Base-by-base conservation (phyloP, 1,139 yeast genomes). In the Blastobotrys serpentis region DNA sequence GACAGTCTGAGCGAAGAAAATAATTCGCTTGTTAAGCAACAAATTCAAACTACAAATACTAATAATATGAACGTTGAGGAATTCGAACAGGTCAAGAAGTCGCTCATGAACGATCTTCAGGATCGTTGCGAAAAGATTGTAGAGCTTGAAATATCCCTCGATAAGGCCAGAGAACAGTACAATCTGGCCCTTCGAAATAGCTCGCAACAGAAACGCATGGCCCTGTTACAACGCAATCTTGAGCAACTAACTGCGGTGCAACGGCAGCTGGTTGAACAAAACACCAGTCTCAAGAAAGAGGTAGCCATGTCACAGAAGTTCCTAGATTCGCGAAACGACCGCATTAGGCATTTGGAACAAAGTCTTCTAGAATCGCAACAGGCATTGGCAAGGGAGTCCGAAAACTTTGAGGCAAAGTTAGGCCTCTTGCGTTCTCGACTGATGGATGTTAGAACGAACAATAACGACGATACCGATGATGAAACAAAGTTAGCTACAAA, bases 271-370 rank as follows among this genome's bases (percentile, higher is more conserved):
- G 70, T 73, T 32, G 77, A 75, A 43, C 80, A 76, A 56, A 78
- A 78, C 55, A 59, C 66, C 18, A 57, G 68, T 18, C 58, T 78
- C 29, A 69, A 69, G 55, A 72, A 65, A 49, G 79, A 76, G 57
- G 69, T 81, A 10, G 71, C 75, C 22, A 72, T 81, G 13, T 74
- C 82, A 43, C 81, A 81, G 52, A 76, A 79, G 58, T 74, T 84
- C 46, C 75, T 84, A 29, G 82, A 77, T 21, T 72, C 80, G 22
- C 74, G 89, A 47, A 81, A 80, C 52, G 75, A 73, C 49, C 75
- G 86, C 43, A 84, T 85, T 42, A 71, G 72, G 47, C 73, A 76
- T 37, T 70, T 86, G 50, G 84, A 82, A 56, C 59, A 63, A 14
- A 65, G 78, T 22, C 68, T 85, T 46, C 69, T 70, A 41, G 79